Conservation (phyloP, 2,329 filamentous ascomycete genomes). For the Aspergillus sp. region DNA sequence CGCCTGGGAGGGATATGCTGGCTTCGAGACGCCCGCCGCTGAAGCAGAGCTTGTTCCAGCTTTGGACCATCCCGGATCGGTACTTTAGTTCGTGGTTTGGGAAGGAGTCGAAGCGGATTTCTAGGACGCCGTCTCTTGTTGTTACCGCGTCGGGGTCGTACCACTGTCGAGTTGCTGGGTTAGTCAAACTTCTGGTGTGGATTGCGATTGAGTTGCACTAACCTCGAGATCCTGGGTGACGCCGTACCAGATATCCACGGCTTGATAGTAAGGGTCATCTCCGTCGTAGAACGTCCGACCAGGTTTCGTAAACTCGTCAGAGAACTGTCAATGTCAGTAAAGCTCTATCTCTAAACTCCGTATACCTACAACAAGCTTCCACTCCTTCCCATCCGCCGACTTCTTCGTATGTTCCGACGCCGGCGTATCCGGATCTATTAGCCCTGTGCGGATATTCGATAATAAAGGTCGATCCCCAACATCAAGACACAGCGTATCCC, state of each 20-base stretch:
- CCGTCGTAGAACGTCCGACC: conserved; percentile 72
- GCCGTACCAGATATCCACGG: conserved; percentile 72
- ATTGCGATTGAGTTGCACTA: conserved; percentile 20
- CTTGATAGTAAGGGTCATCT: conserved; percentile 72
- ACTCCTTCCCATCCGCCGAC: conserved; percentile 62
- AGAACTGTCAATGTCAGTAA: conserved; percentile 54
- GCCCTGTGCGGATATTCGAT: conserved; percentile 62
- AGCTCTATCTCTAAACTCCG: background rate
- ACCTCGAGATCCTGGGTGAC: conserved; percentile 71
- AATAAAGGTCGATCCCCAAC: conserved; percentile 57
- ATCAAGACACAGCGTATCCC: conserved; percentile 55
- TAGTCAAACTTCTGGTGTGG: conserved; percentile 4
- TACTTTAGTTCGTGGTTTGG: conserved; percentile 68
- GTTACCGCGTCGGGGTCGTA: conserved; percentile 71
- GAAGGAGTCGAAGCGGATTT: conserved; percentile 68
- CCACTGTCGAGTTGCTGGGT: conserved; percentile 53
- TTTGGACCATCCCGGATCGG: conserved; percentile 74
- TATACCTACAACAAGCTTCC: conserved; percentile 61
- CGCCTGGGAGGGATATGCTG: conserved; percentile 70
- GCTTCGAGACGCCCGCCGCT: conserved; percentile 72
- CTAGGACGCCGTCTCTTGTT: conserved; percentile 65
- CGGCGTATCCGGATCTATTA: conserved; percentile 73
- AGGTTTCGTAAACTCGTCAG: conserved; percentile 71
- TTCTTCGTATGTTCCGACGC: conserved; percentile 60
- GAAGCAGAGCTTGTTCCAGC: conserved; percentile 75